Evolutionary conservation across 2,329 filamentous ascomycete species (phyloP).

Genomic region (Ceratocystis ficicola): DNA sequence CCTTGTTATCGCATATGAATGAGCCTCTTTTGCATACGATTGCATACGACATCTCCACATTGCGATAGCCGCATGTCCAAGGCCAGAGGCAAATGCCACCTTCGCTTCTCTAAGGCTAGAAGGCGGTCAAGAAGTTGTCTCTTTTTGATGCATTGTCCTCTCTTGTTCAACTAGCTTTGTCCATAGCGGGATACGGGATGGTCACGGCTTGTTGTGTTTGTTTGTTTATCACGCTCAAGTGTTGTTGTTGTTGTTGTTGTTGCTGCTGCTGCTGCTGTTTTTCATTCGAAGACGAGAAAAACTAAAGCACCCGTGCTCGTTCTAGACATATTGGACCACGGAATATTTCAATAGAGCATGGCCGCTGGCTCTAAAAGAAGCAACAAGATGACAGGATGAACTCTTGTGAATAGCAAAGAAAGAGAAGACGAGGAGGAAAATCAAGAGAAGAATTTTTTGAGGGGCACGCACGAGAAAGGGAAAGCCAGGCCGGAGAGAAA

Average conservation of each 20-base stretch:
- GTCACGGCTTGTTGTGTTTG: background rate
- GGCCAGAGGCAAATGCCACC: background rate
- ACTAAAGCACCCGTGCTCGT: background rate
- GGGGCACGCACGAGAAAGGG: background rate
- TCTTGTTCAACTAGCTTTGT: background rate
- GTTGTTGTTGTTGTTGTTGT: too few species aligned
- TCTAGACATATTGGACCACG: background rate
- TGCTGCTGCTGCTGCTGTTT: too few species aligned
- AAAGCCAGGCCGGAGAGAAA: conserved; percentile 7
- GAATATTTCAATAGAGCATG: background rate
- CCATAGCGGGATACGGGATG: conserved; percentile 8
- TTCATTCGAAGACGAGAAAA: background rate
- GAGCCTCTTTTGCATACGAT: background rate
- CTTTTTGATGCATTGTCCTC: background rate
- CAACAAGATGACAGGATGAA: background rate
- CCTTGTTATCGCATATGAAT: too few species aligned
- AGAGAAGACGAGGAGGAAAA: background rate
- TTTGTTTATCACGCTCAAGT: background rate
- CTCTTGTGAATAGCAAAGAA: background rate
- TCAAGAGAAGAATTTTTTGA: background rate
- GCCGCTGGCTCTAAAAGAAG: background rate
- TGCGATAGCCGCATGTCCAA: background rate
- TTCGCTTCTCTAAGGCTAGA: background rate
- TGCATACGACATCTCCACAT: background rate
- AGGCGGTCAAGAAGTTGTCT: background rate